Base-by-base conservation (phyloP, 2,329 filamentous ascomycete species). In the Neoscytalidium dimidiatum region DNA sequence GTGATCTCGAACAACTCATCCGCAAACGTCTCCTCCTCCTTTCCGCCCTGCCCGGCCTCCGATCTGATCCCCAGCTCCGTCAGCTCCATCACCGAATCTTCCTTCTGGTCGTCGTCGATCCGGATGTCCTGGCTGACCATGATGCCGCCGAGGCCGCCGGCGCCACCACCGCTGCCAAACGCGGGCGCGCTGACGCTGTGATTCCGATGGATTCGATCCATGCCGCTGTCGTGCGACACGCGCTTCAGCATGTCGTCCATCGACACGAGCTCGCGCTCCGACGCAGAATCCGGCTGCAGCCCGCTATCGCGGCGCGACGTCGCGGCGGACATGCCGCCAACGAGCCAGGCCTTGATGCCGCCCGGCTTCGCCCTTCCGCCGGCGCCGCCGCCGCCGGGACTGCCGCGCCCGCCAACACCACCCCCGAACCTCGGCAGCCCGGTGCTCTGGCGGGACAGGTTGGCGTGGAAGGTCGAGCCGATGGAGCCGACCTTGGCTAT, bases 21-120 rank as follows among this genome's bases (percentile, higher is more conserved):
- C 3, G 77, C 79, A 68, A 80, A 71, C 0, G 78, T 81, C 63
- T 72, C 72, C 65, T 79, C 75, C 66, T 81, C 80, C 63, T 72
- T 74, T 17, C 75, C 76, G 9, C 69, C 77, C 14, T 77, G 69
- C 21, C 63, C 71, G 66, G 71, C 70, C 58, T 76, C 73, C 11
- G 73, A 69, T n/a, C 62, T 71, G 5, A 77, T 66, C 2, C 76
- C 76, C 61, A 79, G 60, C 0, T 77, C 71, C 7, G 64, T 69
- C 65, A 77, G 41, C 66, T 78, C 75, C 48, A 77, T 57, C 0
- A 68, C 67, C 0, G 62, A 66, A 2, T 67, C 68, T 7, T 67
- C 65, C 21, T 65, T 67, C 51, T 69, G 64, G 9, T 72, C 71
- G 9, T 23, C 41, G 9, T 64, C 62, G 33, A 77, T 71, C 6